phyloP scores from a whole-genome alignment of 306 rosid genomes.

The Gillenia trifoliata region DNA sequence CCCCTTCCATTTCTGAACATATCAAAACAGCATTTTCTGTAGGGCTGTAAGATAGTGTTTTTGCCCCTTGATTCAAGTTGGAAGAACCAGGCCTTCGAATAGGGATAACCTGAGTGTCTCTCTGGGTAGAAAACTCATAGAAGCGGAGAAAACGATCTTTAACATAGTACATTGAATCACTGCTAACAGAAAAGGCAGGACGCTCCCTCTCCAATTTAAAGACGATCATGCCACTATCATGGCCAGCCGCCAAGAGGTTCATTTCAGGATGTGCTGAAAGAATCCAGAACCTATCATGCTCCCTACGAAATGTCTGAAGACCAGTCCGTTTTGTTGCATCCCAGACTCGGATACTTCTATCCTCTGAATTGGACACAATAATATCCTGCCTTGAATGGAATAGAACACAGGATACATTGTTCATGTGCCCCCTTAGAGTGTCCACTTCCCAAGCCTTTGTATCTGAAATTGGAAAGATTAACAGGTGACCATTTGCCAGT shows the following conservation, averaged over 20 bases:
- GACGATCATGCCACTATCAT: slow-evolving; percentile 93
- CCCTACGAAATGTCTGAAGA: slow-evolving; percentile 83
- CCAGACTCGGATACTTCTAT: slow-evolving; percentile 87
- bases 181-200: slow-evolving; percentile 72
- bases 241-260: slow-evolving; percentile 94
- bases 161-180: slow-evolving; percentile 58
- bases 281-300: slow-evolving; percentile 93
- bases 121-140: slow-evolving; percentile 69
- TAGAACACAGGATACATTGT: slow-evolving; percentile 84
- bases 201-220: slow-evolving; percentile 89
- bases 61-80: slow-evolving; percentile 69
- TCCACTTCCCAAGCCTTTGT: slow-evolving; percentile 97
- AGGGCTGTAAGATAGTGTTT: slow-evolving; percentile 73
- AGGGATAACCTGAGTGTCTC: slow-evolving; percentile 64
- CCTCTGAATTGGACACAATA: slow-evolving; percentile 89
- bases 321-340: slow-evolving; percentile 90
- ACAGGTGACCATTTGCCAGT: background rate
- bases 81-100: slow-evolving; percentile 78
- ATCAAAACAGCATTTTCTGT: slow-evolving; percentile 70
- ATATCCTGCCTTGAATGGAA: slow-evolving; percentile 86
- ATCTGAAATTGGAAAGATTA: slow-evolving; percentile 40
- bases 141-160: slow-evolving; percentile 78
- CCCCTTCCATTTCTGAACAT: slow-evolving; percentile 79
- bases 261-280: slow-evolving; percentile 88
- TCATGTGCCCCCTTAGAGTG: slow-evolving; percentile 88